These are phyloP conservation scores for Euphrasia arctica DNA, from an alignment of 305 asterid species.

Conservation along the genomic window DNA sequence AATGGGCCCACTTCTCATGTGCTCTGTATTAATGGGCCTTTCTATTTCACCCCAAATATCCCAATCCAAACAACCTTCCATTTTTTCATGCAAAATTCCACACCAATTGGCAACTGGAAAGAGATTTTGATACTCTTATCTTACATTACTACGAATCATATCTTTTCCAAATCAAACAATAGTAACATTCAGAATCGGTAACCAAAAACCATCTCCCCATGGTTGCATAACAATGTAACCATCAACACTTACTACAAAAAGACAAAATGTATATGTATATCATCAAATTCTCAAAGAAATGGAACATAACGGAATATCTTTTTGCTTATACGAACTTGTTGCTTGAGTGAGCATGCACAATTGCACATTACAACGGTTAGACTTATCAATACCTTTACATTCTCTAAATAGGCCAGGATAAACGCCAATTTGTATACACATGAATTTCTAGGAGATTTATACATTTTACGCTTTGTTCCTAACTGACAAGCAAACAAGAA, in stretches of 20 bases:
- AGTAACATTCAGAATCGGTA: slow-evolving; percentile 7
- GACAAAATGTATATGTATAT: neutral
- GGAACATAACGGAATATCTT: neutral
- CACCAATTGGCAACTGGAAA: neutral
- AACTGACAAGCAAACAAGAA: no score
- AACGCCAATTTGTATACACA: no score
- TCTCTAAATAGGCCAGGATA: no score
- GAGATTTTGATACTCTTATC: neutral
- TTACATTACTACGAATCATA: neutral
- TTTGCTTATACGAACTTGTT: neutral
- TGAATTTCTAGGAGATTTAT: slow-evolving; percentile 40
- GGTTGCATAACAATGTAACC: neutral
- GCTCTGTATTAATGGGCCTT: slow-evolving; percentile 18
- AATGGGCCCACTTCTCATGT: slow-evolving; percentile 32
- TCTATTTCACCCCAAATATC: slow-evolving; percentile 6
- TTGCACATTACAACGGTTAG: neutral
- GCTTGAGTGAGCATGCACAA: slow-evolving; percentile 1
- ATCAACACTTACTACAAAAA: neutral
- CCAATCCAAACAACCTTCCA: slow-evolving; percentile 3
- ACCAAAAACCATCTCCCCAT: neutral
- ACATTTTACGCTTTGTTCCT: slow-evolving; percentile 37
- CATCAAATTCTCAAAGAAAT: neutral
- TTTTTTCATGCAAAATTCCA: neutral
- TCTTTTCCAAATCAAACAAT: slow-evolving; percentile 1
- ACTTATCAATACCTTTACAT: no score